A percentile compares a stretch with the other conserved stretches of the same genome.
These are phyloP conservation scores for Naganishia liquefaciens DNA, from an alignment of 1,284 basidiomycete species.

Conservation along the genomic window DNA sequence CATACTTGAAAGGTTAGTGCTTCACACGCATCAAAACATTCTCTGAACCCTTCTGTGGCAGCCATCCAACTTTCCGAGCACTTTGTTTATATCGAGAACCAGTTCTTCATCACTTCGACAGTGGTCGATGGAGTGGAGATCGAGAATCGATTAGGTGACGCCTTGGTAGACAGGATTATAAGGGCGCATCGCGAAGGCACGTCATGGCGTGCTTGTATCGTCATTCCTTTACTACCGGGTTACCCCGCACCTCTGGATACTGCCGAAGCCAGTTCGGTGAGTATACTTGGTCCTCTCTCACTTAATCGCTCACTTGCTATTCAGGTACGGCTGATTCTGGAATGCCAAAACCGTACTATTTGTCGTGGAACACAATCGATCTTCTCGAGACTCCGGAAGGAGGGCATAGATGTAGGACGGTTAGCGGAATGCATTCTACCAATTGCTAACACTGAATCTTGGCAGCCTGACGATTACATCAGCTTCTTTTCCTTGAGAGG, in stretches of 20 bases:
- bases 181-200: slow-evolving; percentile 79
- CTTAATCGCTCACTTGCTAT: not conserved
- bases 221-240: slow-evolving; percentile 90
- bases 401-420: slow-evolving; percentile 77
- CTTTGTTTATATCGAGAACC: slow-evolving; percentile 73
- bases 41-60: slow-evolving; percentile 44
- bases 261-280: slow-evolving; percentile 82
- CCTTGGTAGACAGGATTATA: slow-evolving; percentile 87
- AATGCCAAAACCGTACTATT: slow-evolving; percentile 90
- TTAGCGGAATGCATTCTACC: slow-evolving; percentile 5
- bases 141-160: slow-evolving; percentile 93
- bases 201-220: slow-evolving; percentile 87
- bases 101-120: slow-evolving; percentile 98
- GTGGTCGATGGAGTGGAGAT: slow-evolving; percentile 80
- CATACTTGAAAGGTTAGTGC: slow-evolving; percentile 77
- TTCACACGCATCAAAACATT: not conserved
- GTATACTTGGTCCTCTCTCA: slow-evolving; percentile 49
- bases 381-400: slow-evolving; percentile 79
- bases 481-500: slow-evolving; percentile 86
- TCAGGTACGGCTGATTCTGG: slow-evolving; percentile 81
- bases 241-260: slow-evolving; percentile 93
- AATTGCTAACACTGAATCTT: slow-evolving; percentile 2
- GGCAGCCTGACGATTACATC: slow-evolving; percentile 88
- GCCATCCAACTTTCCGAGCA: slow-evolving; percentile 89
- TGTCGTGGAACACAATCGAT: slow-evolving; percentile 89